phyloP scores from a whole-genome alignment of 176 grass and related monocot species.

The Cenchrus fungigraminus region DNA sequence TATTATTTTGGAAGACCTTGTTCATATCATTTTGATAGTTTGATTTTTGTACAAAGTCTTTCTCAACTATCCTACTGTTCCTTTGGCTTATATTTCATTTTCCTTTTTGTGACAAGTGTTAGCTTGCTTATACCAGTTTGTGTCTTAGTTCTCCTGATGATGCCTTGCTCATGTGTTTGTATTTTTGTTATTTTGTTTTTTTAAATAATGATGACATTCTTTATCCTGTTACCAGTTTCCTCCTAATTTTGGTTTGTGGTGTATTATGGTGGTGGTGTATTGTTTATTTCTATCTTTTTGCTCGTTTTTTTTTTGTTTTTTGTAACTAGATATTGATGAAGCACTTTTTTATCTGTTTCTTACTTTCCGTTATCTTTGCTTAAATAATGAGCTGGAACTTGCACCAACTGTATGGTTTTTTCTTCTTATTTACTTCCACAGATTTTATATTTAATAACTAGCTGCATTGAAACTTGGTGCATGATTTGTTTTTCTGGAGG shows the following conservation, averaged over 20 bases:
- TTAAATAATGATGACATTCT: conserved; percentile 8
- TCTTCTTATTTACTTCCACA: conserved; percentile 15
- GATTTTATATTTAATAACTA: conserved; percentile 11
- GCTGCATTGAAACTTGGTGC: background rate
- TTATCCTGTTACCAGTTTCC: conserved; percentile 1
- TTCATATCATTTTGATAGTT: background rate
- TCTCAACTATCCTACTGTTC: background rate
- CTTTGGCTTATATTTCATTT: background rate
- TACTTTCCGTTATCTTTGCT: conserved; percentile 30
- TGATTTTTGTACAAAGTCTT: conserved; percentile 14
- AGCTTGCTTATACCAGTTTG: background rate
- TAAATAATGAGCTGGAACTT: conserved; percentile 12
- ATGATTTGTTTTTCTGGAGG: conserved; percentile 6
- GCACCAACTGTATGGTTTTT: background rate
- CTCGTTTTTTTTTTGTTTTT: background rate
- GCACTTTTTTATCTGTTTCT: conserved; percentile 22
- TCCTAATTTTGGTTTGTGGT: background rate
- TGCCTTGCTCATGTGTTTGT: conserved; percentile 13
- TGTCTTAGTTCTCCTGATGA: conserved; percentile 7
- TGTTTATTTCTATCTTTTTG: conserved; percentile 11
- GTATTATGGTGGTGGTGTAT: background rate
- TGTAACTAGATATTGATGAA: conserved; percentile 15
- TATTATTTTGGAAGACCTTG: background rate
- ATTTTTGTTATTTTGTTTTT: background rate
- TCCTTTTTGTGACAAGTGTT: conserved; percentile 6